Percentiles rank a stretch among this genome's conserved stretches.
These are phyloP conservation scores for Penicillium robsamsonii DNA, from an alignment of 495 filamentous ascomycete species.

Conservation along the genomic window DNA sequence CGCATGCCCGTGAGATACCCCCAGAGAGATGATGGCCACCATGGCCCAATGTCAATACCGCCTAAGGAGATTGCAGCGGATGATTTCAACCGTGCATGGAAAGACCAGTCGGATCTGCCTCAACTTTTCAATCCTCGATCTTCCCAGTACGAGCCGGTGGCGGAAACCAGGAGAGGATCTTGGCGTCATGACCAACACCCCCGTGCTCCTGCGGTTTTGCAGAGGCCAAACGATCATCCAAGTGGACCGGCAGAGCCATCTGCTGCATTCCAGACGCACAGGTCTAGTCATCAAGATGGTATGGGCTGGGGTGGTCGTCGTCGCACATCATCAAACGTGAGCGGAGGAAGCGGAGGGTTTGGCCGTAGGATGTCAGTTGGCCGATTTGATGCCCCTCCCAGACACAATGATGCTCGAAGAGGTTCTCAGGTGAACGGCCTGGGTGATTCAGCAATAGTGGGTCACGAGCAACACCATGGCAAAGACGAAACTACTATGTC, in stretches of 20 bases:
- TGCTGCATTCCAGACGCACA: slow-evolving; percentile 82
- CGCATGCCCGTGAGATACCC: slow-evolving; percentile 34
- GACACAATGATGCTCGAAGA: slow-evolving; percentile 46
- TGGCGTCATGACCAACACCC: slow-evolving; percentile 63
- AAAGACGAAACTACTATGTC: slow-evolving; percentile 31
- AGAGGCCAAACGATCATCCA: slow-evolving; percentile 61
- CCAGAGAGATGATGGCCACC: slow-evolving; percentile 29
- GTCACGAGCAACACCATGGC: slow-evolving; percentile 24
- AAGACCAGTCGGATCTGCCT: slow-evolving; percentile 63
- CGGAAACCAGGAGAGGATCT: slow-evolving; percentile 68
- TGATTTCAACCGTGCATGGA: slow-evolving; percentile 86
- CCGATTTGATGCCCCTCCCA: slow-evolving; percentile 44
- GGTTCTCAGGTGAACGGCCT: slow-evolving; percentile 47
- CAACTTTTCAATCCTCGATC: slow-evolving; percentile 92
- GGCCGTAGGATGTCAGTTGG: slow-evolving; percentile 57
- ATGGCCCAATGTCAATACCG: slow-evolving; percentile 33
- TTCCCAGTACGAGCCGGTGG: slow-evolving; percentile 88
- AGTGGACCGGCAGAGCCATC: slow-evolving; percentile 84
- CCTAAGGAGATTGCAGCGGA: slow-evolving; percentile 90
- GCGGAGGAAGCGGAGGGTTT: slow-evolving; percentile 78
- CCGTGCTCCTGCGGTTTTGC: slow-evolving; percentile 76
- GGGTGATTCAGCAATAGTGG: slow-evolving; percentile 31
- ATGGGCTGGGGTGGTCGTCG: slow-evolving; percentile 64
- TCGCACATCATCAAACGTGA: slow-evolving; percentile 91
- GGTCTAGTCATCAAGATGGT: slow-evolving; percentile 65